Evolutionary conservation across 768 basidiomycete genomes (phyloP).

Genomic region (Pleurotus tuber-regium): DNA sequence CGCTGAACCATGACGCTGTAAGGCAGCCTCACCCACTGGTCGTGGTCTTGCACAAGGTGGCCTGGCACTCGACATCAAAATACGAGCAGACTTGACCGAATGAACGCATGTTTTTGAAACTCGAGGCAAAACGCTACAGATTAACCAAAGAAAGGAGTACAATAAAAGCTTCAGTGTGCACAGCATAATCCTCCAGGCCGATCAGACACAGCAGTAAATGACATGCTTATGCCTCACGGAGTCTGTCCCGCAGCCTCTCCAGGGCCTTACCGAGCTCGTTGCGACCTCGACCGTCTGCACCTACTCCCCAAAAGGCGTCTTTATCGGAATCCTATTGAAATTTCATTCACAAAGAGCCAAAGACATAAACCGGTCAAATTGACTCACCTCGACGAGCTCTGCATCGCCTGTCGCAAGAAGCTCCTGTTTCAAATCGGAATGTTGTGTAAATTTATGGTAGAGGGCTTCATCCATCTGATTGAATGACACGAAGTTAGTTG

Average conservation of each 20-base stretch:
- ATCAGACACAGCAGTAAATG: slow-evolving; percentile 4
- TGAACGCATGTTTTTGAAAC: slow-evolving; percentile 3
- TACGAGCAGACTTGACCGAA: too few relatives aligned
- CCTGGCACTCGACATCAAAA: too few relatives aligned
- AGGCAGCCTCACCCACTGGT: background rate
- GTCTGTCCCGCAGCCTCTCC: slow-evolving; percentile 54
- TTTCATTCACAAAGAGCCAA: too few relatives aligned
- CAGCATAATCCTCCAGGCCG: background rate
- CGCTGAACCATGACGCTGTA: background rate
- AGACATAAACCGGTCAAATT: too few relatives aligned
- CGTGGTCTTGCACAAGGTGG: too few relatives aligned
- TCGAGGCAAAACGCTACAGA: slow-evolving; percentile 6
- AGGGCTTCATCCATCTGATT: slow-evolving; percentile 64
- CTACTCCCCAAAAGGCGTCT: slow-evolving; percentile 79
- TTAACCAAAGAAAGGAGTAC: slow-evolving; percentile 9
- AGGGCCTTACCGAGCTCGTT: slow-evolving; percentile 77
- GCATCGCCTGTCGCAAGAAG: slow-evolving; percentile 65
- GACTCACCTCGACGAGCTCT: slow-evolving; percentile 65
- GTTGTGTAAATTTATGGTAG: slow-evolving; percentile 71
- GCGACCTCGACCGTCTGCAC: slow-evolving; percentile 59
- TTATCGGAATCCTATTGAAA: slow-evolving; percentile 70
- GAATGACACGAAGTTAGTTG: background rate
- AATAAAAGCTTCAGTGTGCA: background rate
- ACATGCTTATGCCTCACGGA: slow-evolving; percentile 32
- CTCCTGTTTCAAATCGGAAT: slow-evolving; percentile 52